Evolutionary conservation across 2,329 filamentous ascomycete genomes (phyloP).

Genomic region (Exophiala mesophila): DNA sequence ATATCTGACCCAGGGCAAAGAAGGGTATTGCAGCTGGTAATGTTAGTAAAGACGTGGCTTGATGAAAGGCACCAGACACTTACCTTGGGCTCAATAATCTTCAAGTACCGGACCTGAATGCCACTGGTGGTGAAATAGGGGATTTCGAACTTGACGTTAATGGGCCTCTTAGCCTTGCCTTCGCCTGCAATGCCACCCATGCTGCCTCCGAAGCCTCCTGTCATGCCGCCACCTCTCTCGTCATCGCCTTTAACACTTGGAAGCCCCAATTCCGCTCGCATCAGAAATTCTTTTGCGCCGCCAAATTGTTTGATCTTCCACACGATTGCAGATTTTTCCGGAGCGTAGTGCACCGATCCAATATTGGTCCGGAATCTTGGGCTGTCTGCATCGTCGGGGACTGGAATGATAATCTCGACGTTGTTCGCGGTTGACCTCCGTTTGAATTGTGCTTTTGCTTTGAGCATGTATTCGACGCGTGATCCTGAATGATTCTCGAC

Average conservation of each 20-base stretch:
- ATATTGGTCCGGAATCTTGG: slow-evolving; percentile 97
- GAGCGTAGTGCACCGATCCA: slow-evolving; percentile 93
- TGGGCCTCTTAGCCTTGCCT: slow-evolving; percentile 88
- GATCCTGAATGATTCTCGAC: slow-evolving; percentile 94
- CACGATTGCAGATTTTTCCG: slow-evolving; percentile 93
- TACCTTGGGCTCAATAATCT: slow-evolving; percentile 99
- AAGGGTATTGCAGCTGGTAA: slow-evolving; percentile 87
- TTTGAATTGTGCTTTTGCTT: slow-evolving; percentile 97
- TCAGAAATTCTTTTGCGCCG: slow-evolving; percentile 95
- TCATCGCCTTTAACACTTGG: slow-evolving; percentile 93
- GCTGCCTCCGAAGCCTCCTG: slow-evolving; percentile 90
- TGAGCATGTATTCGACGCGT: slow-evolving; percentile 98
- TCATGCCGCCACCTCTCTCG: slow-evolving; percentile 95
- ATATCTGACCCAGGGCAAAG: slow-evolving; percentile 94
- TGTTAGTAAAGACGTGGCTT: slow-evolving; percentile 1
- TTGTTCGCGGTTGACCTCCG: slow-evolving; percentile 96
- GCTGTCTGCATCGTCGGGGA: slow-evolving; percentile 93
- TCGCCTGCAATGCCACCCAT: slow-evolving; percentile 81
- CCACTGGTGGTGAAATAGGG: slow-evolving; percentile 99
- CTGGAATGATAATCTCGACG: slow-evolving; percentile 94
- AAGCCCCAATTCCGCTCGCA: slow-evolving; percentile 92
- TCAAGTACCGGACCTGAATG: slow-evolving; percentile 96
- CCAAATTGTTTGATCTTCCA: slow-evolving; percentile 99
- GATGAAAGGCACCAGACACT: slow-evolving; percentile 28
- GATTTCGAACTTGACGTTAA: slow-evolving; percentile 99